Evolutionary conservation across 2,329 filamentous ascomycete genomes (phyloP).

Genomic region (Penicillium concentricum): DNA sequence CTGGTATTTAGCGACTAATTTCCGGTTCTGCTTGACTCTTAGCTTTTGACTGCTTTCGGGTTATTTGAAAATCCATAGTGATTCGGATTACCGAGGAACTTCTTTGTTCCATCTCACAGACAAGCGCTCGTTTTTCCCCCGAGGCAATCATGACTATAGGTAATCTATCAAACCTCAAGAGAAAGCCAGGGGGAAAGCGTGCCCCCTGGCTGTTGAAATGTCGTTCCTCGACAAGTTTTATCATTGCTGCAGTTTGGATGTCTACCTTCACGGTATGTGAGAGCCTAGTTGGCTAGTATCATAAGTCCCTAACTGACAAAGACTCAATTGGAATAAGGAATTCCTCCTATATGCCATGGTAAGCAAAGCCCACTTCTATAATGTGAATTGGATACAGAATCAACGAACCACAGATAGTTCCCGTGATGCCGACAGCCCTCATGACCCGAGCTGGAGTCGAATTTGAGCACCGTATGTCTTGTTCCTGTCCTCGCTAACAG

Average conservation of each 20-base stretch:
- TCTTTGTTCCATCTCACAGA: neutral
- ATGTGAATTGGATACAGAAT: neutral
- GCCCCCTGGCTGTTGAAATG: conserved; percentile 42
- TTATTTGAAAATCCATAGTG: neutral
- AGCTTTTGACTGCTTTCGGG: neutral
- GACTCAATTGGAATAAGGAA: conserved; percentile 16
- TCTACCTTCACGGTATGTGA: conserved; percentile 31
- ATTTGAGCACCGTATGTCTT: conserved; percentile 25
- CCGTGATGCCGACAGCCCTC: conserved; percentile 30
- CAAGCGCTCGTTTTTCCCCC: neutral
- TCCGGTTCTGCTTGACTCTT: neutral
- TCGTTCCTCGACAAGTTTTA: conserved; percentile 61
- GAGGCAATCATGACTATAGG: neutral
- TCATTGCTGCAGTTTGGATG: conserved; percentile 54
- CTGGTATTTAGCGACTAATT: neutral
- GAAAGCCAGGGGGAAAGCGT: neutral
- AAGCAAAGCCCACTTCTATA: neutral
- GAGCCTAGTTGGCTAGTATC: neutral
- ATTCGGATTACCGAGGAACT: neutral
- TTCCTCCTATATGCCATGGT: conserved; percentile 34
- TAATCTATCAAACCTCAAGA: neutral
- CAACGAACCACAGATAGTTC: conserved; percentile 27
- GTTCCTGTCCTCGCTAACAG: neutral
- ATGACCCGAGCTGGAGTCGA: conserved; percentile 24
- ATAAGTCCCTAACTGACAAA: neutral